phyloP scores from a whole-genome alignment of 768 basidiomycete genomes.

The Podaxis sp. region DNA sequence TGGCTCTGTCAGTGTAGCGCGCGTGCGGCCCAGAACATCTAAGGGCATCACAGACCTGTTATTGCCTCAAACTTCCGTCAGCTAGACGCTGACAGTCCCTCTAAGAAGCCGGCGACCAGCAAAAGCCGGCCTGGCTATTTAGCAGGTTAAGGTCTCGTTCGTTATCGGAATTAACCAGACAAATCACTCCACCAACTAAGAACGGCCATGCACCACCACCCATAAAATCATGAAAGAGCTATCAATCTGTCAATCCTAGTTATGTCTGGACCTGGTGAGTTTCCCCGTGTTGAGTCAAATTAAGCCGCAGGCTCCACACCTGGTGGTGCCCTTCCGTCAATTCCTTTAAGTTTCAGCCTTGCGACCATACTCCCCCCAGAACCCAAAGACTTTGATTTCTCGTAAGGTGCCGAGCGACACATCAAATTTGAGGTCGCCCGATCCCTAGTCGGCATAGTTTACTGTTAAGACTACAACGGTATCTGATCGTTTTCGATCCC shows the following conservation, averaged over 20 bases:
- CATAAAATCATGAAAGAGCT: slow-evolving; percentile 84
- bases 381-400: slow-evolving; percentile 89
- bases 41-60: slow-evolving; percentile 91
- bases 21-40: slow-evolving; percentile 89
- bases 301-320: slow-evolving; percentile 79
- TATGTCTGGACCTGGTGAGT: slow-evolving; percentile 80
- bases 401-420: slow-evolving; percentile 78
- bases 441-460: slow-evolving; percentile 83
- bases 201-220: slow-evolving; percentile 90
- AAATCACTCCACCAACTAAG: slow-evolving; percentile 93
- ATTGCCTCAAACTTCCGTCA: slow-evolving; percentile 87
- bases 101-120: slow-evolving; percentile 82
- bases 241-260: slow-evolving; percentile 51
- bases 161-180: slow-evolving; percentile 97
- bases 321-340: slow-evolving; percentile 84
- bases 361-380: slow-evolving; percentile 53
- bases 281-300: slow-evolving; percentile 80
- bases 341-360: slow-evolving; percentile 79
- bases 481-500: slow-evolving; percentile 85
- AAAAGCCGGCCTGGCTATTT: slow-evolving; percentile 80
- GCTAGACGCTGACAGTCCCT: slow-evolving; percentile 82
- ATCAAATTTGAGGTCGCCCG: slow-evolving; percentile 65
- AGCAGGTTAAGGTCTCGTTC: slow-evolving; percentile 93
- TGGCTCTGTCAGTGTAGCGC: slow-evolving; percentile 89
- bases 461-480: slow-evolving; percentile 83